phyloP scores from a whole-genome alignment of 495 filamentous ascomycete genomes.

The Bryoglossum gracile region DNA sequence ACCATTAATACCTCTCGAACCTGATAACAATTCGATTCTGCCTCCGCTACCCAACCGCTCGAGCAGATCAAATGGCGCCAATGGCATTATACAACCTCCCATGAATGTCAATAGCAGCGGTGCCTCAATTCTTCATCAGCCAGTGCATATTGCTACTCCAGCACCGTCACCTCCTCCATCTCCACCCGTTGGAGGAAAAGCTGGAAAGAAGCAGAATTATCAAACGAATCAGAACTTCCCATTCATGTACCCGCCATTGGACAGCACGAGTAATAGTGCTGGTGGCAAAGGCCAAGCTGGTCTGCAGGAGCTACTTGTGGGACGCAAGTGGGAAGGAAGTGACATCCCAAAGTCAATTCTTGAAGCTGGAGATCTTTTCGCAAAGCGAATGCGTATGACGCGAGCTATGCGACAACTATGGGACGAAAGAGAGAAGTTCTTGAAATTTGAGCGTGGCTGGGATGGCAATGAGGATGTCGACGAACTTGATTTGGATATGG shows the following conservation, averaged over 20 bases:
- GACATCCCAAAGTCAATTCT: constrained; percentile 89
- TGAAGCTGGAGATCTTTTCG: constrained; percentile 91
- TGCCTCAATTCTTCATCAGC: constrained; percentile 86
- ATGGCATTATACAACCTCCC: constrained; percentile 40
- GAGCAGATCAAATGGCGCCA: constrained; percentile 40
- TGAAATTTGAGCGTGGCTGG: constrained; percentile 89
- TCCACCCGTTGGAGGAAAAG: constrained; percentile 83
- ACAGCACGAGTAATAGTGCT: constrained; percentile 71
- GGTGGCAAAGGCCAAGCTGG: constrained; percentile 79
- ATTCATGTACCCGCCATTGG: constrained; percentile 90
- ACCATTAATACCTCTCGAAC: constrained; percentile 74
- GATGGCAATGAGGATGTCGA: constrained; percentile 48
- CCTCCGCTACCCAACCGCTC: constrained; percentile 75
- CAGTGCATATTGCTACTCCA: constrained; percentile 95
- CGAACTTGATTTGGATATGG: constrained; percentile 39
- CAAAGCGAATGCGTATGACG: constrained; percentile 79
- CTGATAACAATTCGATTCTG: constrained; percentile 83
- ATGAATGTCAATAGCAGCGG: constrained; percentile 45
- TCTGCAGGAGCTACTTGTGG: constrained; percentile 66
- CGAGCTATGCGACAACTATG: constrained; percentile 87
- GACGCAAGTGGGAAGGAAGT: constrained; percentile 78
- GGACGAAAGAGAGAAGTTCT: constrained; percentile 84
- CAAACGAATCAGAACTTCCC: constrained; percentile 99
- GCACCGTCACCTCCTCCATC: constrained; percentile 96
- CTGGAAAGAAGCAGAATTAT: constrained; percentile 97